These are phyloP conservation scores for Aphanomyces cochlioides DNA, from an alignment of 352 stramenopile species.

Conservation along the genomic window DNA sequence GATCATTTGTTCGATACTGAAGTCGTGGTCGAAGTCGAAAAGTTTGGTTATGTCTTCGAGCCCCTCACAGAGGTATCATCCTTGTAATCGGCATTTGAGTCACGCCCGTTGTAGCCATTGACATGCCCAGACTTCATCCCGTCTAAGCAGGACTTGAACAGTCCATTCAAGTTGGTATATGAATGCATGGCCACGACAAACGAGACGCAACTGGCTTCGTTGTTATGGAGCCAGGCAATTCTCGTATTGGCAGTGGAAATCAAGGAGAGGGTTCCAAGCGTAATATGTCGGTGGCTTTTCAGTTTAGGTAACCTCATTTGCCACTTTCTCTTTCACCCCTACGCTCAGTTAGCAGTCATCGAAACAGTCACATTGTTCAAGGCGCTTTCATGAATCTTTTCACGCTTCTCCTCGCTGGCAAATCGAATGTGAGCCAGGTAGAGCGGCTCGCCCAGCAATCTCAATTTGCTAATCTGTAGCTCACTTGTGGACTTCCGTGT, in stretches of 20 bases:
- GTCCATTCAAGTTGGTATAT: neutral
- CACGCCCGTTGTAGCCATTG: conserved; percentile 38
- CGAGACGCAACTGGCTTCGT: conserved; percentile 44
- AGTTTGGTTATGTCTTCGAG: conserved; percentile 81
- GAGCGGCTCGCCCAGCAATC: neutral
- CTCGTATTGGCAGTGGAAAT: conserved; percentile 31
- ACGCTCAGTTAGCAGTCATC: conserved; percentile 65
- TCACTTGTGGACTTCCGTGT: conserved; percentile 39
- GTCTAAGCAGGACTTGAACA: neutral
- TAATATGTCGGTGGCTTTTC: conserved; percentile 76
- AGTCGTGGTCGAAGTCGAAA: conserved; percentile 37
- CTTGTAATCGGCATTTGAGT: neutral
- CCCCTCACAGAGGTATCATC: conserved; percentile 54
- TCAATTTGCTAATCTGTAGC: neutral
- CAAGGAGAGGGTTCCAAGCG: conserved; percentile 40
- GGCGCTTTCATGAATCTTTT: conserved; percentile 76
- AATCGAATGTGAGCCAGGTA: conserved; percentile 12
- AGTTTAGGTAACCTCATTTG: conserved; percentile 52
- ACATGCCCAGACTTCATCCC: conserved; percentile 47
- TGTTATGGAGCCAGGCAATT: conserved; percentile 76
- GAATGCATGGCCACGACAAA: conserved; percentile 27
- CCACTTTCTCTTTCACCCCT: neutral
- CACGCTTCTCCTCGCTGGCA: conserved; percentile 37
- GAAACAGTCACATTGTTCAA: conserved; percentile 54
- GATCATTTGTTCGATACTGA: conserved; percentile 23